These are phyloP conservation scores for Plenodomus biglobosus DNA, from an alignment of 2,329 filamentous ascomycete species.

Conservation along the genomic window DNA sequence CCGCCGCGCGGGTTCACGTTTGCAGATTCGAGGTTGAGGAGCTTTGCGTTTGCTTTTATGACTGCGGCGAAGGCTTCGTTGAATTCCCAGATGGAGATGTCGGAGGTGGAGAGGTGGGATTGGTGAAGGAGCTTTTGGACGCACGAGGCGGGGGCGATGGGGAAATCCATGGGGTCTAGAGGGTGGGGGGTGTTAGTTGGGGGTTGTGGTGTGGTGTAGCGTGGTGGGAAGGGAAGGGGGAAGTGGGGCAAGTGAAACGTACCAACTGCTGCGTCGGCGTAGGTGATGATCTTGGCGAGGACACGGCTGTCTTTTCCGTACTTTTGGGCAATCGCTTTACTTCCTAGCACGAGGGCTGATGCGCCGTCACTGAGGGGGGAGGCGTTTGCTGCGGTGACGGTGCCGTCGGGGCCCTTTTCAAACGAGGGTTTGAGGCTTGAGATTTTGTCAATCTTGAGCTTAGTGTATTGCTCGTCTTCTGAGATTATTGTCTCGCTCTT, in stretches of 20 bases:
- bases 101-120: constrained; percentile 85
- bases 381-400: constrained; percentile 91
- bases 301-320: constrained; percentile 78
- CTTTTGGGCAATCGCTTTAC: constrained; percentile 75
- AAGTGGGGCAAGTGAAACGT: constrained; percentile 5
- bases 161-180: constrained; percentile 84
- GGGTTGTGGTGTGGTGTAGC: neutral
- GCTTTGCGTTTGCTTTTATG: constrained; percentile 93
- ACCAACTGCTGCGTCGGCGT: constrained; percentile 80
- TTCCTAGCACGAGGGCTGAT: constrained; percentile 83
- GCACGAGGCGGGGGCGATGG: constrained; percentile 86
- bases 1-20: constrained; percentile 87
- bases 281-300: constrained; percentile 81
- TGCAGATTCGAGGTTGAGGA: constrained; percentile 75
- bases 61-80: constrained; percentile 98
- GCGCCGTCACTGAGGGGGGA: constrained; percentile 95
- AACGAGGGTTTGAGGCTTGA: constrained; percentile 88
- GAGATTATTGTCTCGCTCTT: constrained; percentile 77
- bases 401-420: constrained; percentile 82
- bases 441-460: constrained; percentile 84
- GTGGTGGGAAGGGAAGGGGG: neutral
- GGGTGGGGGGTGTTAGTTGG: constrained; percentile 6
- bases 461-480: constrained; percentile 86
- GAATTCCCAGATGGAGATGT: constrained; percentile 96
- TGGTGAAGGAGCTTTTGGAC: constrained; percentile 86